Base-by-base conservation (phyloP, 345 rosid species). In the Ailanthus altissimus region DNA sequence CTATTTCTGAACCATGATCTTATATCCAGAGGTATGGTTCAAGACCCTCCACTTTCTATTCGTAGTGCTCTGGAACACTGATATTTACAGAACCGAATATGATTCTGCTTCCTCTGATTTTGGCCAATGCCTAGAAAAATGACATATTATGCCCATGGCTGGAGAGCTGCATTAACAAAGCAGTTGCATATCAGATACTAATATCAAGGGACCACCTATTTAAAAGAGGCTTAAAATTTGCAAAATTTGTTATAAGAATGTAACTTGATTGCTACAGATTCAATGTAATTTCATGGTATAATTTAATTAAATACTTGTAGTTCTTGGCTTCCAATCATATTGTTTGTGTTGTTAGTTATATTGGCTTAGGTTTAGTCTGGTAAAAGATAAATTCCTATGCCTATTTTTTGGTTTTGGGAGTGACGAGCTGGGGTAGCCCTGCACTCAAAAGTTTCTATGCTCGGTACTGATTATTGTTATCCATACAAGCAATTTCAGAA, bases 1-100 rank as follows among this genome's bases (percentile, higher is more conserved):
- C 86, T 91, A 80, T 94, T 92, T 85, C 89, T 94, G 72, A 90
- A 94, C 84, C 97, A 92, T 25, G 94, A 91, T 80, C 90, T 88
- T 75, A 85, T 91, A 74, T 86, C 92, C n/a, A 87, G 84, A 80
- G 90, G 92, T 61, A 60, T 32, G 13, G 70, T 85, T 47, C 90
- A 86, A 81, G 88, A 88, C 46, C 87, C 91, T 32, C 86, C 85
- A 0, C 78, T 94, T 77, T 92, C 97, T 50, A 46, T 91, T 60
- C 78, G 94, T 68, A 88, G 93, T 80, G 92, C 88, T 61, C 81
- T 85, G 74, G 90, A 89, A 80, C 91, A 87, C 84, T 87, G 79
- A 89, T 74, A 72, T 60, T 75, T 45, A 28, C 8, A 23, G 70
- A 58, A 64, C 65, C 54, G 70, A 78, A 74, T 70, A 13, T 53